Conservation (phyloP, 2,329 filamentous ascomycete genomes). For the Esteya vermicola region DNA sequence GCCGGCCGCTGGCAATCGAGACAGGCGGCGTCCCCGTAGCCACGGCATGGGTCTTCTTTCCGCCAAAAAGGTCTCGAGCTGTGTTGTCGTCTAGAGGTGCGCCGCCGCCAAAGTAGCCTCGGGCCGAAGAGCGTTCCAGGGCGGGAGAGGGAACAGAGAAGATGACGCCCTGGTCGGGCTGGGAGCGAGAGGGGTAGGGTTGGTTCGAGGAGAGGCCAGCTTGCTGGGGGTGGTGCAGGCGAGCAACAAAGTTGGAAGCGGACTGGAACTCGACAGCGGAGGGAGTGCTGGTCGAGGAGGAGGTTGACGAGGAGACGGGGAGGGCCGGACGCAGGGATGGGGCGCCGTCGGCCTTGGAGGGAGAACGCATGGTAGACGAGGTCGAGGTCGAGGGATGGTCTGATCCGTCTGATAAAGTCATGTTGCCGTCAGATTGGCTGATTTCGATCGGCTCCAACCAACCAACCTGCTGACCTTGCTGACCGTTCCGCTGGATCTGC, state of each 20-base stretch:
- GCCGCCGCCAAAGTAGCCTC: constrained; percentile 1
- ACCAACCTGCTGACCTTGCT: background rate
- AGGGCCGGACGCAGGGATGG: background rate
- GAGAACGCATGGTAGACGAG: too few relatives aligned
- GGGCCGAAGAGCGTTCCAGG: background rate
- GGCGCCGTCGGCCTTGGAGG: too few relatives aligned
- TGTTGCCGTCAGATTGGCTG: too few relatives aligned
- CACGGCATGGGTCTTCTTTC: background rate
- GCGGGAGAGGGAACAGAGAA: constrained; percentile 5
- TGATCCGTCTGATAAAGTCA: too few relatives aligned
- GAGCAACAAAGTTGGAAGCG: constrained; percentile 7
- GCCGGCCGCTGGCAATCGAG: too few relatives aligned
- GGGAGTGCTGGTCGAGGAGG: constrained; percentile 3
- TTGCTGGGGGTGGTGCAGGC: constrained; percentile 5
- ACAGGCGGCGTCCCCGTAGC: too few relatives aligned
- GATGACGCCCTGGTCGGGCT: constrained; percentile 4
- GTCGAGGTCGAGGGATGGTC: too few relatives aligned
- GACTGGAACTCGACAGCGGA: constrained; percentile 3
- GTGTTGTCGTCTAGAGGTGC: background rate
- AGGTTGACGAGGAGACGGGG: background rate
- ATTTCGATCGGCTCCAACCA: too few relatives aligned
- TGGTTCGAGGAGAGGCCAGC: background rate
- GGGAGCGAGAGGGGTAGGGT: background rate
- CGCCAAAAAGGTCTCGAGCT: constrained; percentile 2
- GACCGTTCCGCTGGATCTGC: background rate